Evolutionary conservation across 1,284 basidiomycete genomes (phyloP).

Genomic region (Apiotrichum sp.): DNA sequence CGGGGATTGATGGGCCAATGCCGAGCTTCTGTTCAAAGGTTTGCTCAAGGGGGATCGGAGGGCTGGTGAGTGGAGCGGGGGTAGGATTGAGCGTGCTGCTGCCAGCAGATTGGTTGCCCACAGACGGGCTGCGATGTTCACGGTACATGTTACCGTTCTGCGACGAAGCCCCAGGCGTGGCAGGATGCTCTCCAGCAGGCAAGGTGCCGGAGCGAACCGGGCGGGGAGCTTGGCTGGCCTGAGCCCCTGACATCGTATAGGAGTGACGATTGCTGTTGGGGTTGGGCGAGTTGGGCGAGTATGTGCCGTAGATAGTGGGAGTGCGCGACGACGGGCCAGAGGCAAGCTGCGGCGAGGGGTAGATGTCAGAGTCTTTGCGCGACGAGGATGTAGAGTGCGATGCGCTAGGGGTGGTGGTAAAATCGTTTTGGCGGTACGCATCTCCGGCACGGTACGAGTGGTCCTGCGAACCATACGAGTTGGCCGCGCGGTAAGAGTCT

Average conservation of each 20-base stretch:
- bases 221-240: constrained; percentile 26
- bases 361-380: constrained; percentile 18
- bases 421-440: constrained; percentile 4
- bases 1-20: constrained; percentile 21
- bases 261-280: constrained; percentile 44
- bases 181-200: constrained; percentile 32
- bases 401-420: constrained; percentile 20
- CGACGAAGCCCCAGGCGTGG: neutral
- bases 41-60: constrained; percentile 30
- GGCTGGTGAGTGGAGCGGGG: constrained; percentile 29
- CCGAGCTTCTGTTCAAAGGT: constrained; percentile 35
- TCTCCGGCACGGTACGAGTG: neutral
- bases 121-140: constrained; percentile 7
- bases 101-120: constrained; percentile 8
- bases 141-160: constrained; percentile 16
- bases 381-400: constrained; percentile 18
- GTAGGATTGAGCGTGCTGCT: constrained; percentile 12
- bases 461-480: constrained; percentile 4
- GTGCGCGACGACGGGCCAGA: constrained; percentile 12
- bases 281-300: constrained; percentile 38
- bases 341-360: constrained; percentile 7
- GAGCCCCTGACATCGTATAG: constrained; percentile 7
- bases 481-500: neutral
- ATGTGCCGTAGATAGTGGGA: constrained; percentile 22
- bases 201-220: constrained; percentile 44